A percentile compares a stretch with the other conserved stretches of the same genome.
phyloP scores from a whole-genome alignment of 441 rosid genomes.

The Populus hybrid region DNA sequence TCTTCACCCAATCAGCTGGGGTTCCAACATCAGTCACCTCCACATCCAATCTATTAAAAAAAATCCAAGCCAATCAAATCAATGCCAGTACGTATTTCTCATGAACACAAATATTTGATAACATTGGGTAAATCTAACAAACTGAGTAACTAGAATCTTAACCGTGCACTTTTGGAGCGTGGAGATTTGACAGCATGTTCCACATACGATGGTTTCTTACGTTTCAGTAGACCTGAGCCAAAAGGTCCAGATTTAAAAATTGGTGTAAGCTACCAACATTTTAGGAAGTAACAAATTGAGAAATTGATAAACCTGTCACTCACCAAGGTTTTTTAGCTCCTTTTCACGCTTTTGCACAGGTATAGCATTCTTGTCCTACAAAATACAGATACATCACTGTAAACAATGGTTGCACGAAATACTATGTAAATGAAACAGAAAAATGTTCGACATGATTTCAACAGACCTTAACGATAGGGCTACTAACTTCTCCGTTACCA shows the following conservation, averaged over 20 bases:
- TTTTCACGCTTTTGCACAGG: conserved; percentile 53
- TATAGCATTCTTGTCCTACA: conserved; percentile 47
- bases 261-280: background rate
- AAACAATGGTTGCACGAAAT: background rate
- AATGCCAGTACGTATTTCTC: background rate
- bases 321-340: conserved; percentile 67
- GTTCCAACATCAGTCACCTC: conserved; percentile 65
- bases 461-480: conserved; percentile 43
- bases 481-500: conserved; percentile 59
- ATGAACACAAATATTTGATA: background rate
- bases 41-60: conserved; percentile 35
- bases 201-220: conserved; percentile 38
- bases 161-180: conserved; percentile 44
- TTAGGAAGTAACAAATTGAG: background rate
- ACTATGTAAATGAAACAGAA: background rate
- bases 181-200: conserved; percentile 36
- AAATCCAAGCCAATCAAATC: background rate
- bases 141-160: conserved; percentile 18
- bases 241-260: conserved; percentile 9
- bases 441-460: background rate
- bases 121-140: background rate
- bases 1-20: conserved; percentile 88
- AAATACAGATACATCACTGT: conserved; percentile 13
- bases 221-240: conserved; percentile 46
- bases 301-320: conserved; percentile 1